Conservation (phyloP, 305 asterid species). For the Fraxinus dipetala region DNA sequence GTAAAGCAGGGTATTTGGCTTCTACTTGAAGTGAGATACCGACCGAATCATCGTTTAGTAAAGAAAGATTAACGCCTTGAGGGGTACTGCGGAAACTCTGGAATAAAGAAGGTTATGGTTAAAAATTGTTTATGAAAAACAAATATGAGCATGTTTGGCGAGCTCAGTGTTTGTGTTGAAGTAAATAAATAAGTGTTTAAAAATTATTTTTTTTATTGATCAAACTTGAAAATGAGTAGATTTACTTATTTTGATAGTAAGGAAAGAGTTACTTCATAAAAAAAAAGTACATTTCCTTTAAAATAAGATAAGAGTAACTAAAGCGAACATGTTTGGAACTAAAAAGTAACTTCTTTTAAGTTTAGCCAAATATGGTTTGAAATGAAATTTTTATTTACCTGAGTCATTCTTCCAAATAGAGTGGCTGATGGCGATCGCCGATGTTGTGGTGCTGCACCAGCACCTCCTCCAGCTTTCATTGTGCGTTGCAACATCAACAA, state of each 20-base stretch:
- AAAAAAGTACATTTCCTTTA: neutral
- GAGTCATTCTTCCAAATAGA: constrained; percentile 95
- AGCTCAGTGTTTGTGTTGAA: neutral
- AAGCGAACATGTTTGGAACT: neutral
- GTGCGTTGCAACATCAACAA: constrained; percentile 86
- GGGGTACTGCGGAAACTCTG: constrained; percentile 95
- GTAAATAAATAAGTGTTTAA: constrained; percentile 1
- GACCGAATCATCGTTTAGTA: constrained; percentile 52
- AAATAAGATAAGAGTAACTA: neutral
- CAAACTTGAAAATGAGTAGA: neutral
- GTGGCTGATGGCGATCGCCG: constrained; percentile 79
- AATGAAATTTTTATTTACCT: constrained; percentile 43
- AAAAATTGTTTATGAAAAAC: constrained; percentile 13
- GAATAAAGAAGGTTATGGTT: constrained; percentile 10
- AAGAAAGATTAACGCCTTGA: constrained; percentile 77
- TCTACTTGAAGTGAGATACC: constrained; percentile 64
- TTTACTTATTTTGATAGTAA: neutral
- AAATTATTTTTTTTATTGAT: neutral
- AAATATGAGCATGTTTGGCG: neutral
- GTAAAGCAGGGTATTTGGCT: constrained; percentile 73
- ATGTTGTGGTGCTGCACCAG: constrained; percentile 71
- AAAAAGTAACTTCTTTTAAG: neutral
- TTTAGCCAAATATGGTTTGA: neutral
- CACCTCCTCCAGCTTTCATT: constrained; percentile 85
- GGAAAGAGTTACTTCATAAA: neutral